Conservation (phyloP, 2,329 filamentous ascomycete genomes). For the Microascus cirrosus region DNA sequence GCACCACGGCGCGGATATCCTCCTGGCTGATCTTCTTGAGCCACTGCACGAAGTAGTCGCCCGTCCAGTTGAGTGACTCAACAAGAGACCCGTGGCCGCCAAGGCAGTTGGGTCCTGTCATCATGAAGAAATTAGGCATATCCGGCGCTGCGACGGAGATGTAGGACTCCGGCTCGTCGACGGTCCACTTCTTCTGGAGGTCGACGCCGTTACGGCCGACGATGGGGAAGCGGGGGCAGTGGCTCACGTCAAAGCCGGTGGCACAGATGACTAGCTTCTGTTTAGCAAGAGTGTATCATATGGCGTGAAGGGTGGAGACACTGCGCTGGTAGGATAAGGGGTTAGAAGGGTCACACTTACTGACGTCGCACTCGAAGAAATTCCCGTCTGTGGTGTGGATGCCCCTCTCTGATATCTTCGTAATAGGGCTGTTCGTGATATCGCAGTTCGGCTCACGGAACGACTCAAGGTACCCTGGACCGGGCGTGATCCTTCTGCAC, state of each 20-base stretch:
- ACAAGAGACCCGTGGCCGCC: conserved; percentile 21
- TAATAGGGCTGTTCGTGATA: conserved; percentile 26
- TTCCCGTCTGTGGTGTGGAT: conserved; percentile 8
- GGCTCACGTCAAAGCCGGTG: conserved; percentile 10
- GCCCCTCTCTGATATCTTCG: conserved; percentile 13
- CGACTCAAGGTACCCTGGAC: conserved; percentile 28
- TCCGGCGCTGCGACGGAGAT: conserved; percentile 16
- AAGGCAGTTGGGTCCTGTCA: conserved; percentile 27
- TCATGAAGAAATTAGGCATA: conserved; percentile 19
- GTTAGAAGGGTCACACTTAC: conserved; percentile 1
- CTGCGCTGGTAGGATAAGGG: too few relatives aligned
- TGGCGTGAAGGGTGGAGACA: too few relatives aligned
- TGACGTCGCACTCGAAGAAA: conserved; percentile 9
- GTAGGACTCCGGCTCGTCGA: conserved; percentile 16
- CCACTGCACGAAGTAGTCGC: conserved; percentile 14
- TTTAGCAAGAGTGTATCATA: neutral
- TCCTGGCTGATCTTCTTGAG: conserved; percentile 14
- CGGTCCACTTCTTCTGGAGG: conserved; percentile 38
- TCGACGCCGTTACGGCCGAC: conserved; percentile 32
- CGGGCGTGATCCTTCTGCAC: conserved; percentile 28
- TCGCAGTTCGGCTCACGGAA: conserved; percentile 30
- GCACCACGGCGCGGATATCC: conserved; percentile 28
- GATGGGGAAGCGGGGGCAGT: conserved; percentile 24
- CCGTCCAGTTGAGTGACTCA: conserved; percentile 17
- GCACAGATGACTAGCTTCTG: conserved; percentile 7